These are phyloP conservation scores for Tylopilus plumbeoviolaceoides DNA, from an alignment of 768 basidiomycete species.

Conservation along the genomic window DNA sequence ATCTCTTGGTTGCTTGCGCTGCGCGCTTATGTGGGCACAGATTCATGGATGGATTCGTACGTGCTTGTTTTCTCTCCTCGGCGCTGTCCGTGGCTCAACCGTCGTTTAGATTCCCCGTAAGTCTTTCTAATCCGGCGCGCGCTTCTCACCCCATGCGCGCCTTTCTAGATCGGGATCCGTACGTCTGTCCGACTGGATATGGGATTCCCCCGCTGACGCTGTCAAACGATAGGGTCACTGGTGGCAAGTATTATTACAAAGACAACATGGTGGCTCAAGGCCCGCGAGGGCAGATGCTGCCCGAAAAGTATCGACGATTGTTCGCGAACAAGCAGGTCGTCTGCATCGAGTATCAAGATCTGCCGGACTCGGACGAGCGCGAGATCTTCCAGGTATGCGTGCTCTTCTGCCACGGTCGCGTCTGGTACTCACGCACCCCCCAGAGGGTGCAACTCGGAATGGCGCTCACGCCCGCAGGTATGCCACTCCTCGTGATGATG, in stretches of 20 bases:
- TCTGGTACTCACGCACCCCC: not conserved
- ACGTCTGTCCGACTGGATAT: conserved; percentile 14
- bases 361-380: conserved; percentile 53
- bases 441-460: conserved; percentile 78
- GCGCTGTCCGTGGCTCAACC: conserved; percentile 4
- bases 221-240: conserved; percentile 4
- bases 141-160: not conserved
- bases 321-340: conserved; percentile 76
- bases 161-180: conserved; percentile 43
- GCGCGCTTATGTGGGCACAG: conserved; percentile 28
- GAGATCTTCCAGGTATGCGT: conserved; percentile 66
- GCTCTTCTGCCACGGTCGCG: not conserved
- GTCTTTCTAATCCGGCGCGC: conserved; percentile 10
- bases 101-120: conserved; percentile 52
- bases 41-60: conserved; percentile 68
- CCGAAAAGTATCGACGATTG: conserved; percentile 49
- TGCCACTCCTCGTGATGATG: conserved; percentile 1
- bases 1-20: too few relatives aligned
- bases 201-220: not conserved
- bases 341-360: conserved; percentile 72
- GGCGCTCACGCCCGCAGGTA: conserved; percentile 68
- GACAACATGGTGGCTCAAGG: conserved; percentile 6
- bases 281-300: conserved; percentile 38
- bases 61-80: conserved; percentile 21
- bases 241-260: conserved; percentile 55